A percentile compares a stretch with the other conserved stretches of the same genome.
Conservation (phyloP, 805 yeast species). For the Wickerhamiella galacta region DNA sequence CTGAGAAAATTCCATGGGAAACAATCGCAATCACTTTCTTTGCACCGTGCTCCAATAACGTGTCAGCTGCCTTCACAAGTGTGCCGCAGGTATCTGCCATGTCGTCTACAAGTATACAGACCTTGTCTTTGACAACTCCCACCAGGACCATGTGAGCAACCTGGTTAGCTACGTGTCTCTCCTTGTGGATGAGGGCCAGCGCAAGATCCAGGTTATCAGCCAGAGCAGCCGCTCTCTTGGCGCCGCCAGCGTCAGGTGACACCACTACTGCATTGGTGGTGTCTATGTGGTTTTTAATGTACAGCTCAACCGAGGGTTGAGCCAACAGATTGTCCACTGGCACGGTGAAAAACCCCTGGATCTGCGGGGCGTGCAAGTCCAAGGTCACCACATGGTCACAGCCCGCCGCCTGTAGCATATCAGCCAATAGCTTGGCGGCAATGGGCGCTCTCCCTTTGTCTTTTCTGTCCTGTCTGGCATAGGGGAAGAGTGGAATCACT, state of each 20-base stretch:
- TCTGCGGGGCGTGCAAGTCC: constrained; percentile 96
- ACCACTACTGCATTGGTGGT: constrained; percentile 55
- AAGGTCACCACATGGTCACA: constrained; percentile 91
- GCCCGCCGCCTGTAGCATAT: constrained; percentile 85
- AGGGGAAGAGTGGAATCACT: constrained; percentile 89
- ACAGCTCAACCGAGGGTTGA: constrained; percentile 78
- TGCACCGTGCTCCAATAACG: constrained; percentile 67
- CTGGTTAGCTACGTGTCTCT: constrained; percentile 91
- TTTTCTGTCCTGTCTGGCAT: constrained; percentile 94
- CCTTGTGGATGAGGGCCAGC: constrained; percentile 94
- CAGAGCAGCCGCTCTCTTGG: constrained; percentile 87
- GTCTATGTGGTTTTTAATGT: constrained; percentile 52
- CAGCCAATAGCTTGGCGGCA: constrained; percentile 89
- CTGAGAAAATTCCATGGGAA: constrained; percentile 89
- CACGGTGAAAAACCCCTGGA: constrained; percentile 90
- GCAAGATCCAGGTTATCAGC: constrained; percentile 91
- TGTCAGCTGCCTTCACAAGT: constrained; percentile 84
- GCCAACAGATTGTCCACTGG: constrained; percentile 96
- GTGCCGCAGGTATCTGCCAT: constrained; percentile 99
- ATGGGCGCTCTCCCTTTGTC: constrained; percentile 94
- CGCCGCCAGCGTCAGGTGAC: constrained; percentile 99
- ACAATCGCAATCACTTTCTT: constrained; percentile 81
- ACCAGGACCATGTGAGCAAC: constrained; percentile 94
- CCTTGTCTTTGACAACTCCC: constrained; percentile 78
- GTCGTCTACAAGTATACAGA: constrained; percentile 83